Conservation (phyloP, 768 basidiomycete genomes). For the Lentinula aciculospora region DNA sequence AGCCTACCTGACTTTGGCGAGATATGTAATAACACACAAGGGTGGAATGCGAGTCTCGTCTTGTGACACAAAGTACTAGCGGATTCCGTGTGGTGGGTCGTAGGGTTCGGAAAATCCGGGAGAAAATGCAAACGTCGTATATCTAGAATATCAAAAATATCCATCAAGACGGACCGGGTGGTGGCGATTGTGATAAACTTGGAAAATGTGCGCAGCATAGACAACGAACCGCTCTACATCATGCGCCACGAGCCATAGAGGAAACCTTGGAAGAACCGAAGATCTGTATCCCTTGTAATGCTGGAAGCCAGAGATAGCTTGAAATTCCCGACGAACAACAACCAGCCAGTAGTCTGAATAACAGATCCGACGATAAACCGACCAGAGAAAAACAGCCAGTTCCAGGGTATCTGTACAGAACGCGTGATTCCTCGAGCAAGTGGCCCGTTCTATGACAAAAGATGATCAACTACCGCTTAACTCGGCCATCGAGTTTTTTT, state of each 20-base stretch:
- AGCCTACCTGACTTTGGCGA: neutral
- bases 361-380: neutral
- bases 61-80: no score
- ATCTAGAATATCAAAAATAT: neutral
- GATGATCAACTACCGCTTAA: neutral
- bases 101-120: neutral
- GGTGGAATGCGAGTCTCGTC: neutral
- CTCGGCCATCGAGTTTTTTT: neutral
- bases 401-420: no score
- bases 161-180: neutral
- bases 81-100: neutral
- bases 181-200: neutral
- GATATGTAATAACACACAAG: neutral
- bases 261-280: neutral
- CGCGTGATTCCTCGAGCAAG: neutral
- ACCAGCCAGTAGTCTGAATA: neutral
- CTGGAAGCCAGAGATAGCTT: neutral
- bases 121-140: neutral
- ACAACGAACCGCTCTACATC: no score
- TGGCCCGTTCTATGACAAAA: no score
- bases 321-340: no score
- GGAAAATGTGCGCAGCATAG: neutral
- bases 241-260: neutral
- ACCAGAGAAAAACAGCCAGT: neutral
- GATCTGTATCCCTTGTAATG: neutral